Conservation (phyloP, 163 green algal species). For the Coccomyxa subellipsoidea region DNA sequence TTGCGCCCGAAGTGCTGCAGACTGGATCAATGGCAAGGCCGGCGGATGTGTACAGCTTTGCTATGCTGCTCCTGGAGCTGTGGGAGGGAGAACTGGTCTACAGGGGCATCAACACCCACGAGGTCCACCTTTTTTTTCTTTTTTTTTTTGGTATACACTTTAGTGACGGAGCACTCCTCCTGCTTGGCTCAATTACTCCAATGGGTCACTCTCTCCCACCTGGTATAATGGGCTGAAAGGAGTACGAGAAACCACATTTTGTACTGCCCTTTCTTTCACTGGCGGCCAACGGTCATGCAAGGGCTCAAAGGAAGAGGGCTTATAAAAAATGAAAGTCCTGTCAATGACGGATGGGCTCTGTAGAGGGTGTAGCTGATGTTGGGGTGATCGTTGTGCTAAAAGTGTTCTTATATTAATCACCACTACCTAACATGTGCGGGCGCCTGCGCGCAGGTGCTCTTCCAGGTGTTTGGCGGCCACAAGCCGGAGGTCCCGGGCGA, state of each 20-base stretch:
- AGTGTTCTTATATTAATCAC: neutral
- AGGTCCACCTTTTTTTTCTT: neutral
- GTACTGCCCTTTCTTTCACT: no score
- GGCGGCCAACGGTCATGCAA: no score
- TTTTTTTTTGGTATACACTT: neutral
- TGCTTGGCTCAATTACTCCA: no score
- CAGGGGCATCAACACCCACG: constrained; percentile 9
- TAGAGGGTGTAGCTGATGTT: no score
- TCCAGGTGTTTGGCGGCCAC: neutral
- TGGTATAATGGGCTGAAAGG: no score
- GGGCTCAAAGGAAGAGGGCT: no score
- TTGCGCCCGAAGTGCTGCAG: constrained; percentile 31
- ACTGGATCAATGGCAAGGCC: constrained; percentile 23
- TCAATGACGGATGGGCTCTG: no score
- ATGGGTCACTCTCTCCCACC: no score
- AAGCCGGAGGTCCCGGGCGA: neutral
- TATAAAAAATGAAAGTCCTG: no score
- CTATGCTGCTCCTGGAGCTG: constrained; percentile 32
- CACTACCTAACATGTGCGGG: neutral
- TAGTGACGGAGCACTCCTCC: neutral
- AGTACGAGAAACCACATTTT: no score
- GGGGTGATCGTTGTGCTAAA: neutral
- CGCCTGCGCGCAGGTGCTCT: neutral
- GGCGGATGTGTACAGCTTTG: constrained; percentile 42
- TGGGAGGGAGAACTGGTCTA: constrained; percentile 12